Percentiles rank a stretch among this genome's conserved stretches.
Conservation (phyloP, 305 asterid species). For the Coffea humblotiana region DNA sequence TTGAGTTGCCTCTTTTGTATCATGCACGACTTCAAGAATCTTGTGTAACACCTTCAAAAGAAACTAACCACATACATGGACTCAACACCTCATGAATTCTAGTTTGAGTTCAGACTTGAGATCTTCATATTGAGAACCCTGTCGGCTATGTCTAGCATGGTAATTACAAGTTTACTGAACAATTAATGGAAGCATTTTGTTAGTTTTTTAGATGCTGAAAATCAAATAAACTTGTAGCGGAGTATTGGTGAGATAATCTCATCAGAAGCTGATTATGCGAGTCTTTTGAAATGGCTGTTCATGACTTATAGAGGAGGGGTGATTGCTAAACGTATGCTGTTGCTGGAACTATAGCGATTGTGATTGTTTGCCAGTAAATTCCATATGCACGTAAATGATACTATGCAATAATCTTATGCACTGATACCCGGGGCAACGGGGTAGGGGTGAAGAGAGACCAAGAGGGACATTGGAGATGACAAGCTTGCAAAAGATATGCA, state of each 20-base stretch:
- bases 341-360: neutral
- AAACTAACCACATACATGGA: neutral
- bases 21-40: neutral
- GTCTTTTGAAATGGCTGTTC: neutral
- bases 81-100: neutral
- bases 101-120: neutral
- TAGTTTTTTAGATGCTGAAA: neutral
- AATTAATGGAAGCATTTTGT: neutral
- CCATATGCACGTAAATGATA: no score
- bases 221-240: neutral
- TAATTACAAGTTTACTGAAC: no score
- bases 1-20: no score
- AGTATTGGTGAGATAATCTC: neutral
- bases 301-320: neutral
- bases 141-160: neutral
- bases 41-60: neutral
- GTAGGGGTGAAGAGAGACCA: no score
- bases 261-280: neutral
- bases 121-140: no score
- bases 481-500: no score
- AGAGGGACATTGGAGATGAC: no score
- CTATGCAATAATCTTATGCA: no score
- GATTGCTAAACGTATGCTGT: neutral
- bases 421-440: no score
- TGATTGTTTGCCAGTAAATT: no score